A percentile compares a stretch with the other conserved stretches of the same genome.
phyloP scores from a whole-genome alignment of 2,329 filamentous ascomycete genomes.

The Aspergillus quadrilineatus region DNA sequence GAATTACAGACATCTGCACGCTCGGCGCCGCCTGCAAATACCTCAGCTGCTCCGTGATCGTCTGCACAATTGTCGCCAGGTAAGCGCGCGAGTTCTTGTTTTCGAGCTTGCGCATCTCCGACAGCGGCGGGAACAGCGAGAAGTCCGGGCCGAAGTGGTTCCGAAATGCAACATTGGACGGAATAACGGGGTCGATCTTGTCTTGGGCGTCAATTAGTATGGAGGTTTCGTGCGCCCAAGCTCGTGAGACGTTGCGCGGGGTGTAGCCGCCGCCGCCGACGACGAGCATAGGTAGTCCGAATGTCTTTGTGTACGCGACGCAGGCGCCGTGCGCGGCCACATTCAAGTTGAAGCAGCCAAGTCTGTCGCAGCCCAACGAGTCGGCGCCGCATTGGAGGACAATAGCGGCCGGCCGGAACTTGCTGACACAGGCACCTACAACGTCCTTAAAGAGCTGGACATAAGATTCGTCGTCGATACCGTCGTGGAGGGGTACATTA shows the following conservation, averaged over 20 bases:
- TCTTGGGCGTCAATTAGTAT: conserved; percentile 76
- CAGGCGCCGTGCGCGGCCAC: conserved; percentile 92
- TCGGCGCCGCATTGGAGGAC: conserved; percentile 95
- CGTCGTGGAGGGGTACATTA: conserved; percentile 87
- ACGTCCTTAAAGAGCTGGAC: conserved; percentile 78
- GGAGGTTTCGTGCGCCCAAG: conserved; percentile 95
- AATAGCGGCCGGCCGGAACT: conserved; percentile 86
- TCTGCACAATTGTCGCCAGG: conserved; percentile 70
- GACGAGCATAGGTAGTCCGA: conserved; percentile 78
- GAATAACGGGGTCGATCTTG: conserved; percentile 70
- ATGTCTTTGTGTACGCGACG: conserved; percentile 81
- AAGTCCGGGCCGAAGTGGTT: conserved; percentile 87
- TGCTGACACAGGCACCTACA: conserved; percentile 73
- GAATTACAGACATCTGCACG: conserved; percentile 78
- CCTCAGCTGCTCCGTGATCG: conserved; percentile 79
- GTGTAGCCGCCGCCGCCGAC: conserved; percentile 97
- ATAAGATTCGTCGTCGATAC: conserved; percentile 89
- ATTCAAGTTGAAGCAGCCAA: conserved; percentile 95
- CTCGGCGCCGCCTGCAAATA: conserved; percentile 84
- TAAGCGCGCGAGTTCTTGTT: conserved; percentile 80
- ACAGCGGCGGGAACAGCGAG: conserved; percentile 82
- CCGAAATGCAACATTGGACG: conserved; percentile 77
- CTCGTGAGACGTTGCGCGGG: conserved; percentile 89
- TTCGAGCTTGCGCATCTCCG: conserved; percentile 64
- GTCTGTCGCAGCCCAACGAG: conserved; percentile 85